Evolutionary conservation across 129 eudicot genomes (phyloP).

Genomic region (Mikania micrantha): DNA sequence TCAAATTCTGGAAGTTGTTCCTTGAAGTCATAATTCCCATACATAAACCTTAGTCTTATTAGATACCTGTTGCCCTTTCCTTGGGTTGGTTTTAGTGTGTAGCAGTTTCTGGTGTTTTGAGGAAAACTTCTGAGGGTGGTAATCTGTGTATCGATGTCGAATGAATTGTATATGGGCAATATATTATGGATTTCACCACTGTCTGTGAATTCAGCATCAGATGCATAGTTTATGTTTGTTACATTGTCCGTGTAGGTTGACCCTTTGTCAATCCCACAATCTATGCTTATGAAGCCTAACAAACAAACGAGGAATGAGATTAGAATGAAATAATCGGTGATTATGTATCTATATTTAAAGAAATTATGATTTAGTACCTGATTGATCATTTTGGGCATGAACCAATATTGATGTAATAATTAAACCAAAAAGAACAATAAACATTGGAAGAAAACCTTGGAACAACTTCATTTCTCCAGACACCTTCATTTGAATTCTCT

Average conservation of each 20-base stretch:
- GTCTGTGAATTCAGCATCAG: conserved; percentile 30
- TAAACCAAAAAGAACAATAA: background rate
- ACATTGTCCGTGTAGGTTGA: conserved; percentile 25
- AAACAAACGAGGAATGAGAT: background rate
- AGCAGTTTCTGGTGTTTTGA: conserved; percentile 44
- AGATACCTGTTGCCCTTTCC: conserved; percentile 37
- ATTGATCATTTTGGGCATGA: background rate
- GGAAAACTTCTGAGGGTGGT: conserved; percentile 50
- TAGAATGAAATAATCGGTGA: background rate
- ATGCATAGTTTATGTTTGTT: conserved; percentile 19
- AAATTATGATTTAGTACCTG: background rate
- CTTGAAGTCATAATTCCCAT: conserved; percentile 46
- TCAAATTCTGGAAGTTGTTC: conserved; percentile 30
- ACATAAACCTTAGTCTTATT: conserved; percentile 40
- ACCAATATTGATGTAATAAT: background rate
- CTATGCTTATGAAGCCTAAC: conserved; percentile 56
- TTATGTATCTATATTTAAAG: background rate
- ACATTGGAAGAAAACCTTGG: background rate
- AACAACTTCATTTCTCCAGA: background rate
- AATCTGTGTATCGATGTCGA: conserved; percentile 1
- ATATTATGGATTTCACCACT: conserved; percentile 30
- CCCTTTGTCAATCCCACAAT: conserved; percentile 40
- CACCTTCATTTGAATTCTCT: background rate
- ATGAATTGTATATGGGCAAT: conserved; percentile 13
- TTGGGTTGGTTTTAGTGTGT: conserved; percentile 34